These are phyloP conservation scores for Oenanthe sinensis DNA, from an alignment of 129 eudicot genomes.

Conservation along the genomic window DNA sequence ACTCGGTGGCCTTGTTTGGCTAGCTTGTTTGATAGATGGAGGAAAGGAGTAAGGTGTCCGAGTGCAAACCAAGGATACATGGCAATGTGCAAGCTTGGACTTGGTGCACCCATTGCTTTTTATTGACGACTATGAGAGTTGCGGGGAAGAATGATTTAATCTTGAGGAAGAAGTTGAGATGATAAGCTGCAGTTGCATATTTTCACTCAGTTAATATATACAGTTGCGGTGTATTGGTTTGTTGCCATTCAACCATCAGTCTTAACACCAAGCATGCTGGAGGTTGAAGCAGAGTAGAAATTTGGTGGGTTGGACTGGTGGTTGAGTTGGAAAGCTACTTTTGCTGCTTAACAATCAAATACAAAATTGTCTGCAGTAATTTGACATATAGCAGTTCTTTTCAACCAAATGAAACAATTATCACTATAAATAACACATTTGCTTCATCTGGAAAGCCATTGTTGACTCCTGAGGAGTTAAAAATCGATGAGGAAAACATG, in stretches of 20 bases:
- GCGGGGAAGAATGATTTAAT: background rate
- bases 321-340: background rate
- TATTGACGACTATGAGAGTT: background rate
- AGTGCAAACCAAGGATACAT: constrained; percentile 14
- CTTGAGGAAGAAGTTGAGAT: background rate
- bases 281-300: background rate
- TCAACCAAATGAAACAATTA: background rate
- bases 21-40: constrained; percentile 6
- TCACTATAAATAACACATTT: background rate
- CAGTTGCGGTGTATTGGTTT: background rate
- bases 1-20: constrained; percentile 3
- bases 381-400: background rate
- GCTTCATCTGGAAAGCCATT: too few relatives aligned
- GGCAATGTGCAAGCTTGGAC: constrained; percentile 8
- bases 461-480: too few relatives aligned
- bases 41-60: constrained; percentile 14
- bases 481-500: too few relatives aligned
- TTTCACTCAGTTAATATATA: background rate
- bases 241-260: background rate
- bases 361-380: background rate
- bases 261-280: background rate
- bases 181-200: background rate
- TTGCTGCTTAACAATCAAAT: background rate
- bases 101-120: background rate
- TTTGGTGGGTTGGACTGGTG: background rate